A percentile compares a stretch with the other conserved stretches of the same genome.
Evolutionary conservation across 225 moss, liverwort and hornwort genomes (phyloP).

Genomic region (Sphagnum tenellum): DNA sequence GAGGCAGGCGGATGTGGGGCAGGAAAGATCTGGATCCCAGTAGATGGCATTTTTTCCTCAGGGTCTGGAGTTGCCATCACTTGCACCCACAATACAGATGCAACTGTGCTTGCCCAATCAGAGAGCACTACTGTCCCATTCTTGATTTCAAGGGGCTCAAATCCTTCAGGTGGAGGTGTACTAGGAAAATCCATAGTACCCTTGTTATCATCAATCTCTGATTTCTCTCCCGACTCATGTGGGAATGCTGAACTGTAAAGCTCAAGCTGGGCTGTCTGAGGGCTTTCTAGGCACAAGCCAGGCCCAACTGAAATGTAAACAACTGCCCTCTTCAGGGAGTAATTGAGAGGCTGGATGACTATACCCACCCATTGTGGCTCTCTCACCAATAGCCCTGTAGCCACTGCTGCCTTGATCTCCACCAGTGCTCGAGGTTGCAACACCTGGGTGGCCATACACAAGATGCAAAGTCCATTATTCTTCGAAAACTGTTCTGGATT

Average conservation of each 20-base stretch:
- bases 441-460: conserved; percentile 28
- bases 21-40: conserved; percentile 30
- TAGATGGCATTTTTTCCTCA: conserved; percentile 21
- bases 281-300: conserved; percentile 50
- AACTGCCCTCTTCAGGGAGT: conserved; percentile 61
- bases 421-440: conserved; percentile 76
- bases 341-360: conserved; percentile 67
- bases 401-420: conserved; percentile 58
- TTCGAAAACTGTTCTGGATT: no score
- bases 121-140: conserved; percentile 66
- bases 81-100: conserved; percentile 75
- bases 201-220: conserved; percentile 11
- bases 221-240: conserved; percentile 11
- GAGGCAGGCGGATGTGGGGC: conserved; percentile 59
- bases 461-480: no score
- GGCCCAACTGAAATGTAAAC: conserved; percentile 57
- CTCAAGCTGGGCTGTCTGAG: conserved; percentile 65
- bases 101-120: conserved; percentile 58
- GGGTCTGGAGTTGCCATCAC: conserved; percentile 53
- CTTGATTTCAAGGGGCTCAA: conserved; percentile 51
- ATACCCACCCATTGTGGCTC: conserved; percentile 91
- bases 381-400: conserved; percentile 72
- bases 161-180: conserved; percentile 12
- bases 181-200: neutral
- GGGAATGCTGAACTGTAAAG: conserved; percentile 6